Evolutionary conservation across 371 early-diverging fungal species (phyloP).

Genomic region (Mortierella sp.): DNA sequence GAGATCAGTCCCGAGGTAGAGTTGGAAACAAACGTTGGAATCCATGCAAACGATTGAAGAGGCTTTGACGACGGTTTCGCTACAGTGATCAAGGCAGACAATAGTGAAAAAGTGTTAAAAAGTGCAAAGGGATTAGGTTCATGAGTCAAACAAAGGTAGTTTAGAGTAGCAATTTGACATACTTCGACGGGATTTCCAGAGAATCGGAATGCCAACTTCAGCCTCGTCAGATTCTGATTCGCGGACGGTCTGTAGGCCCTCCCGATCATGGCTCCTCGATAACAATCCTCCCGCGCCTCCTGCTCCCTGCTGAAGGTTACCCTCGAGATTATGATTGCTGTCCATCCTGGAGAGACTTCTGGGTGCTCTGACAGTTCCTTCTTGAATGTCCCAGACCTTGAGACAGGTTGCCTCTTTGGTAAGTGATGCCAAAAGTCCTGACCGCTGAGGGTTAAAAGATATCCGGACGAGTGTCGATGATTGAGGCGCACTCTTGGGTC

Average conservation of each 20-base stretch:
- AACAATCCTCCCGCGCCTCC: conserved; percentile 27
- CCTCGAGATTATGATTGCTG: conserved; percentile 29
- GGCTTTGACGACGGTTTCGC: conserved; percentile 63
- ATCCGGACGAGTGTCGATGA: conserved; percentile 63
- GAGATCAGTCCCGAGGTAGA: conserved; percentile 62
- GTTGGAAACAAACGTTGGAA: conserved; percentile 61
- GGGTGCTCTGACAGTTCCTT: conserved; percentile 55
- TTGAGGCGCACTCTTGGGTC: conserved; percentile 25
- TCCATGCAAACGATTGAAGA: conserved; percentile 74
- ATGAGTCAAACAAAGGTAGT: background rate
- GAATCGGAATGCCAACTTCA: conserved; percentile 67
- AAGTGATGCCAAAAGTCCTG: conserved; percentile 76
- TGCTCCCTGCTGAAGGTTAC: conserved; percentile 27
- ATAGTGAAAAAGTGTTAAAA: background rate
- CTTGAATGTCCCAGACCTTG: conserved; percentile 78
- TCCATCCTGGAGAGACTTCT: conserved; percentile 53
- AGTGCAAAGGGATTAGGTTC: background rate
- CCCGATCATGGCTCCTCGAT: conserved; percentile 47
- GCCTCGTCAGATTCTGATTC: conserved; percentile 47
- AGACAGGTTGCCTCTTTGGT: conserved; percentile 71
- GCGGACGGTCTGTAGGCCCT: conserved; percentile 38
- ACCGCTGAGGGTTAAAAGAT: conserved; percentile 72
- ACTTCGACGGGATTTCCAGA: conserved; percentile 77
- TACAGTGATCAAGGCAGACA: conserved; percentile 14
- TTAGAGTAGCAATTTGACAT: conserved; percentile 15